These are phyloP conservation scores for Dactylellina leptospora DNA, from an alignment of 2,329 filamentous ascomycete genomes.

Conservation along the genomic window DNA sequence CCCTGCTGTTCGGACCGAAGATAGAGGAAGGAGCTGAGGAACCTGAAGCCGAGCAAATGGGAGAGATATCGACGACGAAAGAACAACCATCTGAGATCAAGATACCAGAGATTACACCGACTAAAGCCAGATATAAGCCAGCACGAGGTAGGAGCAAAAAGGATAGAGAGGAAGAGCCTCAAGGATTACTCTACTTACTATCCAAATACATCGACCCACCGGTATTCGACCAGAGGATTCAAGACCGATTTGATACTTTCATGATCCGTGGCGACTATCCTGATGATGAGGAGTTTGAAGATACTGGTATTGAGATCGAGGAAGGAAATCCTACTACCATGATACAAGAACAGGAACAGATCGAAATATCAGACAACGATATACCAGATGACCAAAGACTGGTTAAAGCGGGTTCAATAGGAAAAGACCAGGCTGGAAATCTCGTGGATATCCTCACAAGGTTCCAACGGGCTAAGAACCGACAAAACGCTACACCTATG, in stretches of 20 bases:
- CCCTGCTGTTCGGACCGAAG: not conserved
- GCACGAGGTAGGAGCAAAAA: not conserved
- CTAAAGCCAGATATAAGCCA: not conserved
- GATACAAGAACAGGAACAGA: no score
- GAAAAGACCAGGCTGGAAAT: not conserved
- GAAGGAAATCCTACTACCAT: no score
- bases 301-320: no score
- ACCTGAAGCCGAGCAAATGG: not conserved
- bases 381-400: constrained; percentile 20
- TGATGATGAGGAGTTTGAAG: no score
- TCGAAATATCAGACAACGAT: no score
- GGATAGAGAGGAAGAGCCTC: not conserved
- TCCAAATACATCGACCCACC: not conserved
- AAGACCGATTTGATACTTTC: not conserved
- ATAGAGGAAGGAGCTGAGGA: not conserved
- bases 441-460: no score
- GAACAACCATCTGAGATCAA: no score
- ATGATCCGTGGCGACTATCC: no score
- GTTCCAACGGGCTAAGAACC: no score
- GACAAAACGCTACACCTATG: no score
- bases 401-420: not conserved
- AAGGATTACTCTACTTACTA: not conserved
- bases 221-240: not conserved
- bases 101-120: not conserved
- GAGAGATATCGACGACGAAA: not conserved